Percentiles rank a stretch among this genome's conserved stretches.
These are phyloP conservation scores for Globisporangium abappressorium DNA, from an alignment of 352 stramenopile species.

Conservation along the genomic window DNA sequence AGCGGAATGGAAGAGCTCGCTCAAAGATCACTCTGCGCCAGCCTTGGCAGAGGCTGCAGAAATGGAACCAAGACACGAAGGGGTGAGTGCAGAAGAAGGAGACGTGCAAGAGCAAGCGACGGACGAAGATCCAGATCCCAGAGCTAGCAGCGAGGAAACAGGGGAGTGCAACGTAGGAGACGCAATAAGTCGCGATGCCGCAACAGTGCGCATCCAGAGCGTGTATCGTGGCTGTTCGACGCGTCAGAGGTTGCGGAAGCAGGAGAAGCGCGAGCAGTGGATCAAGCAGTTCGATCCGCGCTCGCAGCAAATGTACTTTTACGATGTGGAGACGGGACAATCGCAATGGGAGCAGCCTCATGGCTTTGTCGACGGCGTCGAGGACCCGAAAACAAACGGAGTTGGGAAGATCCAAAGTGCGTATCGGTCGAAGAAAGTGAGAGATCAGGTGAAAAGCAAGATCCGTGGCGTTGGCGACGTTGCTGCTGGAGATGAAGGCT, in stretches of 20 bases:
- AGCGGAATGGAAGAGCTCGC: neutral
- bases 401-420: conserved; percentile 57
- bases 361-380: conserved; percentile 29
- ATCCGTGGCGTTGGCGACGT: neutral
- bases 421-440: conserved; percentile 39
- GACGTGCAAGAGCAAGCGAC: neutral
- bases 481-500: neutral
- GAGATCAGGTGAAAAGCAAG: conserved; percentile 29
- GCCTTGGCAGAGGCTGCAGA: neutral
- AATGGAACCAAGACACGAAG: neutral
- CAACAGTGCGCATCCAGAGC: conserved; percentile 32
- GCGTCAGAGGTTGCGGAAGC: conserved; percentile 16
- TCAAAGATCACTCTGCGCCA: neutral
- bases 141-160: neutral
- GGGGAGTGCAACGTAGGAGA: neutral
- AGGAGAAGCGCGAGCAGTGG: conserved; percentile 29
- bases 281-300: conserved; percentile 46
- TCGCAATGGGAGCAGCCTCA: conserved; percentile 43
- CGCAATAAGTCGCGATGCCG: neutral
- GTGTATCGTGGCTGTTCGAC: conserved; percentile 27
- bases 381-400: conserved; percentile 31
- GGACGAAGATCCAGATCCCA: neutral
- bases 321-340: conserved; percentile 35
- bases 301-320: conserved; percentile 41
- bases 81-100: neutral